These are phyloP conservation scores for Rhizophora mangle DNA, from an alignment of 345 rosid genomes.

Conservation along the genomic window DNA sequence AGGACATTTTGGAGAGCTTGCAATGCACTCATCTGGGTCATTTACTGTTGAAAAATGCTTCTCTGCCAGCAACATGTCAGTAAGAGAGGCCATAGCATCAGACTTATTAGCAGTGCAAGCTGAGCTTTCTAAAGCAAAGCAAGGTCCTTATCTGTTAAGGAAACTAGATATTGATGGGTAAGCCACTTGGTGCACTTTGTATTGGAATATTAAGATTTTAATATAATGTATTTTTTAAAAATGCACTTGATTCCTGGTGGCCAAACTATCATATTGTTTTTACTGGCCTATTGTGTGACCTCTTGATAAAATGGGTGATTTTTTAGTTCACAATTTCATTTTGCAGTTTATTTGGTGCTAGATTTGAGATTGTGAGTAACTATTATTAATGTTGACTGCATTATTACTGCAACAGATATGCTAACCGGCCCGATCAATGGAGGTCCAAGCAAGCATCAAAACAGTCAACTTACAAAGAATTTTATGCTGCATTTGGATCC, in stretches of 20 bases:
- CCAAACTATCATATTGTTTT: too few species aligned
- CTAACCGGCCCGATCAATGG: conserved; percentile 71
- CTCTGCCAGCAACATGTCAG: conserved; percentile 55
- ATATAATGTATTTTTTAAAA: not conserved
- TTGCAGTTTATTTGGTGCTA: not conserved
- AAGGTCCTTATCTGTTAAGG: conserved; percentile 77
- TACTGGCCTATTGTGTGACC: too few species aligned
- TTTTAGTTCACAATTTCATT: not conserved
- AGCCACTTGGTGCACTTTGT: conserved; percentile 13
- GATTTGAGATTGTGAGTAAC: not conserved
- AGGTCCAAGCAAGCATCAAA: conserved; percentile 71
- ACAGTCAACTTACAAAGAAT: conserved; percentile 69
- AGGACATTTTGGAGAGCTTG: conserved; percentile 80
- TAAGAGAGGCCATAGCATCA: conserved; percentile 66
- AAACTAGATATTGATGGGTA: conserved; percentile 78
- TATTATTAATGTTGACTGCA: not conserved
- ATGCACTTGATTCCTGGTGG: not conserved
- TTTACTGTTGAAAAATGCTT: conserved; percentile 88
- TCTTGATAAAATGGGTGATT: too few species aligned
- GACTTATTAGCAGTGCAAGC: conserved; percentile 59
- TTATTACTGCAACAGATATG: conserved; percentile 44
- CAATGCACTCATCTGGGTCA: conserved; percentile 68
- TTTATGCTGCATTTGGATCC: conserved; percentile 62
- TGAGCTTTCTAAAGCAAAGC: conserved; percentile 71
- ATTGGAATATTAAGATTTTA: not conserved